Percentiles rank a stretch among this genome's conserved stretches.
Conservation (phyloP, 2,329 filamentous ascomycete genomes). For the Periconia digitata region DNA sequence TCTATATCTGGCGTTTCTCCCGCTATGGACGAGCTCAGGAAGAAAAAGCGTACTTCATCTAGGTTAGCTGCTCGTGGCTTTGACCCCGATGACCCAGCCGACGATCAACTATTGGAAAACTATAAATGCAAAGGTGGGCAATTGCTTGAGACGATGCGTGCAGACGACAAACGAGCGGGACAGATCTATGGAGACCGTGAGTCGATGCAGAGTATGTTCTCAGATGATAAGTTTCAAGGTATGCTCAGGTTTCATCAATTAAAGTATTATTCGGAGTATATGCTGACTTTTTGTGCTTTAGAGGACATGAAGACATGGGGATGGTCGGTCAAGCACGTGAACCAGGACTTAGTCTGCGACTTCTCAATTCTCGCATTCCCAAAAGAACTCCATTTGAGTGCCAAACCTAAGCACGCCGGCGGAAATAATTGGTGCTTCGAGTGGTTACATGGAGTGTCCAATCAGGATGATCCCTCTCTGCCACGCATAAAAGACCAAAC, state of each 20-base stretch:
- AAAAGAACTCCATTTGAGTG: slow-evolving; percentile 10
- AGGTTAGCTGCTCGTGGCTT: not conserved
- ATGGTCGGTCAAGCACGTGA: slow-evolving; percentile 8
- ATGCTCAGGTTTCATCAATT: not conserved
- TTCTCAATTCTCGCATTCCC: not conserved
- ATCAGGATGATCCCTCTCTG: too few species aligned
- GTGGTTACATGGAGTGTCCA: slow-evolving; percentile 19
- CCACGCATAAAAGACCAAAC: slow-evolving; percentile 1
- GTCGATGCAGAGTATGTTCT: slow-evolving; percentile 17
- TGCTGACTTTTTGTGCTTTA: not conserved
- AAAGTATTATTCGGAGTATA: too few species aligned
- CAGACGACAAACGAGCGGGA: slow-evolving; percentile 15
- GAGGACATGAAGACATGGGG: slow-evolving; percentile 15
- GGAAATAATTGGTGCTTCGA: slow-evolving; percentile 18
- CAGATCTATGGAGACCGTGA: slow-evolving; percentile 7
- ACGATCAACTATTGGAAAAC: not conserved
- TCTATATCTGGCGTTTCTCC: too few species aligned
- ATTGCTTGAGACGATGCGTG: slow-evolving; percentile 11
- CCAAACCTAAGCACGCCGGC: slow-evolving; percentile 5
- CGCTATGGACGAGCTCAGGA: not conserved
- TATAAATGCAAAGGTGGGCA: slow-evolving; percentile 11
- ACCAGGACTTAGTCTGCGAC: not conserved
- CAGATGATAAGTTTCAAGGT: slow-evolving; percentile 10
- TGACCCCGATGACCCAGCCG: not conserved
- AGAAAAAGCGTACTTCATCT: not conserved